Conservation (phyloP, 768 basidiomycete species). For the Leccinum disarticulatum region DNA sequence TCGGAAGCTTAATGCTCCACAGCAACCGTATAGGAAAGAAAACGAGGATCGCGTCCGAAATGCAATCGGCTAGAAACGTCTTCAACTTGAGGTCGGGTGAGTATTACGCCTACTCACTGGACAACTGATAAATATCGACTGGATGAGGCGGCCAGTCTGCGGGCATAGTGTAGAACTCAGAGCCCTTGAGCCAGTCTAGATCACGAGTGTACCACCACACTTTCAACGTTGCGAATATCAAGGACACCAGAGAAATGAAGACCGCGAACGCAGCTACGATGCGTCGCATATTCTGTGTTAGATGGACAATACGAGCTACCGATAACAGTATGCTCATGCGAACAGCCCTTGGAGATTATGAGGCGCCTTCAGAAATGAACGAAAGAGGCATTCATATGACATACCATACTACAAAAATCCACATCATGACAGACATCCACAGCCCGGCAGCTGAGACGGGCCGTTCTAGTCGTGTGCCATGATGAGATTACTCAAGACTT, state of each 20-base stretch:
- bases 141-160: constrained; percentile 2
- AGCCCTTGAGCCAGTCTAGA: background rate
- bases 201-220: constrained; percentile 1
- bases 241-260: constrained; percentile 12
- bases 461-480: constrained; percentile 5
- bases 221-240: constrained; percentile 5
- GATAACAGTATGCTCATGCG: constrained; percentile 25
- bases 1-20: constrained; percentile 13
- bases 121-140: constrained; percentile 13
- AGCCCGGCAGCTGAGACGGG: constrained; percentile 8
- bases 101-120: constrained; percentile 13
- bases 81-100: background rate
- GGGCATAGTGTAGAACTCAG: background rate
- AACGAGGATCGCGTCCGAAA: constrained; percentile 21
- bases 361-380: background rate
- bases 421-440: constrained; percentile 11
- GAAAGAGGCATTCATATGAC: background rate
- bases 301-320: constrained; percentile 20
- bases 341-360: constrained; percentile 16
- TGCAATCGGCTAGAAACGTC: constrained; percentile 19
- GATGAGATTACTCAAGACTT: background rate
- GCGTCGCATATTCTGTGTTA: constrained; percentile 6
- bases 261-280: constrained; percentile 8
- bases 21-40: constrained; percentile 11
- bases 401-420: constrained; percentile 19